These are phyloP conservation scores for Saccharomycopsis phalli DNA, from an alignment of 1,139 yeast genomes.

Conservation along the genomic window DNA sequence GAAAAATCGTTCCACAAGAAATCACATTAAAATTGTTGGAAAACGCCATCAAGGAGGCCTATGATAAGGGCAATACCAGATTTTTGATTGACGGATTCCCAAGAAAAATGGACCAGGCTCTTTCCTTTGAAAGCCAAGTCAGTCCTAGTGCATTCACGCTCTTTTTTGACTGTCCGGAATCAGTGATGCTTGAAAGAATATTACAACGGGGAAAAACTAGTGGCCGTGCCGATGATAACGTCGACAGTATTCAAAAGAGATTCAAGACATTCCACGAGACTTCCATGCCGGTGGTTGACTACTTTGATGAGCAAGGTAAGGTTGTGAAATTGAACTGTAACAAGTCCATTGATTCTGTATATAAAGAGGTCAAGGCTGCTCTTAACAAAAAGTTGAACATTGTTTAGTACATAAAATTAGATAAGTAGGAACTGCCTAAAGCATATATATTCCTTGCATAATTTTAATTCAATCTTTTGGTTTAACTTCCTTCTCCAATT, in stretches of 20 bases:
- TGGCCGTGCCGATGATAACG: conserved; percentile 89
- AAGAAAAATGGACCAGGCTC: conserved; percentile 95
- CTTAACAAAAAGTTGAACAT: conserved; percentile 33
- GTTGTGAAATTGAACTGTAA: conserved; percentile 78
- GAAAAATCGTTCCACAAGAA: conserved; percentile 91
- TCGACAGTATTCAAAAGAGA: conserved; percentile 83
- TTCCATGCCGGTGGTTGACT: conserved; percentile 89
- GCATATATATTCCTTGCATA: not conserved
- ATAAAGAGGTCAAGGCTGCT: conserved; percentile 58
- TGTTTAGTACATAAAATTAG: conserved; percentile 5
- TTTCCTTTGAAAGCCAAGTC: conserved; percentile 76
- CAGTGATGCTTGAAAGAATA: conserved; percentile 75
- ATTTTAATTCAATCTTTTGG: not conserved
- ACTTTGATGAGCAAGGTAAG: conserved; percentile 64
- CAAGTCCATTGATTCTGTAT: conserved; percentile 71
- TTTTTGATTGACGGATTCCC: conserved; percentile 96
- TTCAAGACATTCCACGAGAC: conserved; percentile 81
- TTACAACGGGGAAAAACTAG: conserved; percentile 90
- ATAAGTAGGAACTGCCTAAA: not conserved
- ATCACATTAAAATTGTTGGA: conserved; percentile 78
- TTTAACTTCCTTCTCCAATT: conserved; percentile 2
- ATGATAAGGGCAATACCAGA: conserved; percentile 41
- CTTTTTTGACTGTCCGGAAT: conserved; percentile 92
- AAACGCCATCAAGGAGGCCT: conserved; percentile 60
- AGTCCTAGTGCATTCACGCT: conserved; percentile 71